Evolutionary conservation across 2,329 filamentous ascomycete genomes (phyloP), one percentile per base, ranked within the genome.

Genomic region (Xylaria sp.): DNA sequence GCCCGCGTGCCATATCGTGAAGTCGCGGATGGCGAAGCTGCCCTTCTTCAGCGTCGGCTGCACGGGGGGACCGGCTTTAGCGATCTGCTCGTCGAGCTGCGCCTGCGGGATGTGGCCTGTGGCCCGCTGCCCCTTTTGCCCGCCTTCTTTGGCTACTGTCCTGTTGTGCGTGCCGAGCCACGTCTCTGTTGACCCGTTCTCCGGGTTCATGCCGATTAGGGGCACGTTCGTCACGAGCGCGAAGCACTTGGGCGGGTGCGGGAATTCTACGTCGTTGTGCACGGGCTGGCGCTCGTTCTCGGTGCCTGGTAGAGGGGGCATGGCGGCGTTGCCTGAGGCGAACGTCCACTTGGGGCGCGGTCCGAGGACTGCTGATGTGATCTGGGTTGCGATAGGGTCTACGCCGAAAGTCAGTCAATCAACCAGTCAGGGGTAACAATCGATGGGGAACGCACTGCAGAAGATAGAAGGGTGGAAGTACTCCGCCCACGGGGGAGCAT

Each of bases 1-100:
- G 0, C 88, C 88, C 0, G 87, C 87, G 74, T 91, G 88, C 88
- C 88, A 91, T 6, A 90, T 82, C 27, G 88, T 80, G 66, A 91
- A 77, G 75, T 91, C 88, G 3, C 89, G 82, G 47, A 91, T 75
- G 40, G 90, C 81, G 32, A 90, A 75, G 37, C 85, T 85, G 0
- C 88, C 88, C 73, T 87, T 88, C 32, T 79, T 79, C 0, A 88
- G 81, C 3, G 78, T 66, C 0, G 87, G 86, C 73, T 89, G 87
- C 16, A 81, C 75, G 0, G 86, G 86, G 4, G 83, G 81, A 1
- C 70, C 72, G 3, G 82, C 76, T 1, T 78, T 68, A 3, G 73
- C 65, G 1, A 79, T 68, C 10, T 83, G 80, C 59, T 78, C 75
- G 1, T 80, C 81, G 0, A 88, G 72, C 1, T 82, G 75, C 0